Percentiles rank a stretch among this genome's conserved stretches.
Evolutionary conservation across 2,329 filamentous ascomycete species (phyloP).

Genomic region (Cladophialophora immunda): DNA sequence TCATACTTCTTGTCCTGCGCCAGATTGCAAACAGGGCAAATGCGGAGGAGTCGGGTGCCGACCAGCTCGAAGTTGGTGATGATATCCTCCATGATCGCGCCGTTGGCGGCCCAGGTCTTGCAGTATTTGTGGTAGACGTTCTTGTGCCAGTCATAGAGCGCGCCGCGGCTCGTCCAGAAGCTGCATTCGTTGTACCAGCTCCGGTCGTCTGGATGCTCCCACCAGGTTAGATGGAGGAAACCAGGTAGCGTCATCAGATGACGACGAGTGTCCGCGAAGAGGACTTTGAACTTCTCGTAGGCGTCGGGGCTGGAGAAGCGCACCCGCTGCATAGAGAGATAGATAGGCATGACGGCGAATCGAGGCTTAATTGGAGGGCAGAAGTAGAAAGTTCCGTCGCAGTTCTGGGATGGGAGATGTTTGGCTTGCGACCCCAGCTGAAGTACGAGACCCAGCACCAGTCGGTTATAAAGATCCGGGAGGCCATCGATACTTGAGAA

Average conservation of each 20-base stretch:
- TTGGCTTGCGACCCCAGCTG: background rate
- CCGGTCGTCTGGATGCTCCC: conserved; percentile 34
- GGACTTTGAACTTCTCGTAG: conserved; percentile 35
- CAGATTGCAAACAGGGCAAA: conserved; percentile 30
- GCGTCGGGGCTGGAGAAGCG: conserved; percentile 34
- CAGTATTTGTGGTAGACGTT: conserved; percentile 34
- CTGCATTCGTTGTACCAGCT: conserved; percentile 36
- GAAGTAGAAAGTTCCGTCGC: too few species aligned
- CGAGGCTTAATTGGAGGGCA: too few species aligned
- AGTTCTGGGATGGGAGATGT: background rate
- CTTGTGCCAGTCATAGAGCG: conserved; percentile 34
- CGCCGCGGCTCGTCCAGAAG: conserved; percentile 35
- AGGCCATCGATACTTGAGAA: background rate
- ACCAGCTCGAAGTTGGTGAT: conserved; percentile 36
- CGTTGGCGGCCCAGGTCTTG: conserved; percentile 34
- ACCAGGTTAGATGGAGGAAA: conserved; percentile 35
- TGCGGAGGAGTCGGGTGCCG: conserved; percentile 30
- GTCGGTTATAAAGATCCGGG: background rate
- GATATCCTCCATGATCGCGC: conserved; percentile 33
- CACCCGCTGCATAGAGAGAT: conserved; percentile 32
- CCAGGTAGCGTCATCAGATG: conserved; percentile 30
- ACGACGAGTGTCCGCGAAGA: conserved; percentile 33
- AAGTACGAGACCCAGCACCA: background rate
- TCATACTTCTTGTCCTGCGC: conserved; percentile 34
- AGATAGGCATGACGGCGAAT: conserved; percentile 32